Conservation (phyloP, 1,284 basidiomycete genomes). For the Tranzscheliella williamsii region DNA sequence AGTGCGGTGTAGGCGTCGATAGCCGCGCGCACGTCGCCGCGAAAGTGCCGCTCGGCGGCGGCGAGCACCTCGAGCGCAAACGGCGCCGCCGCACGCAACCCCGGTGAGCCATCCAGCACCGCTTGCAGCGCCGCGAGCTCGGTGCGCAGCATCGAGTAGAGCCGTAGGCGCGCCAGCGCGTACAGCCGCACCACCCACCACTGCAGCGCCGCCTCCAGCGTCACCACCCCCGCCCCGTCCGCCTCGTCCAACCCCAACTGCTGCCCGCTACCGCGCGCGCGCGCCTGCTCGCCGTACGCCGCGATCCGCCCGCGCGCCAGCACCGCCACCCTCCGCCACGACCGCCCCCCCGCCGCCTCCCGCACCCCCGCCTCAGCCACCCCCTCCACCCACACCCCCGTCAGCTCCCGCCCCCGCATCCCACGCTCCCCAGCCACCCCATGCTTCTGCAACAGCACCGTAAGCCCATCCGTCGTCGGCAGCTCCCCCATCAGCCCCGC, state of each 20-base stretch:
- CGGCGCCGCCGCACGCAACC: no score
- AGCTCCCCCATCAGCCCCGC: slow-evolving; percentile 18
- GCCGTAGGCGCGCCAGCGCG: slow-evolving; percentile 19
- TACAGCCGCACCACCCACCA: slow-evolving; percentile 42
- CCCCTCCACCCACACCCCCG: slow-evolving; percentile 5
- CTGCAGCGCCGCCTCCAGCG: slow-evolving; percentile 4
- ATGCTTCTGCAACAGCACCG: slow-evolving; percentile 31
- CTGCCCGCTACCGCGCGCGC: background rate
- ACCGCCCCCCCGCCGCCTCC: slow-evolving; percentile 9
- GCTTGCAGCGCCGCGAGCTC: no score
- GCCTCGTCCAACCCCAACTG: background rate
- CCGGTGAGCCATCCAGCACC: background rate
- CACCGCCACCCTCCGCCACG: slow-evolving; percentile 31
- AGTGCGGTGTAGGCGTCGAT: slow-evolving; percentile 8
- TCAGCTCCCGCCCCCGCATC: slow-evolving; percentile 13
- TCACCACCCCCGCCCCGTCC: background rate
- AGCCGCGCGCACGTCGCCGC: slow-evolving; percentile 1
- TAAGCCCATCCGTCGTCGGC: slow-evolving; percentile 30
- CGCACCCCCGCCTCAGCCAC: slow-evolving; percentile 3
- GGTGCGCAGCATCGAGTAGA: slow-evolving; percentile 24
- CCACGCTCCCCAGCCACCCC: slow-evolving; percentile 27
- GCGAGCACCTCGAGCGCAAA: background rate
- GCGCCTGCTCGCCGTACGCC: background rate
- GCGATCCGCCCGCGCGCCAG: slow-evolving; percentile 8
- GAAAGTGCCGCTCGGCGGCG: background rate